These are phyloP conservation scores for Suillus luteus DNA, from an alignment of 768 basidiomycete species.

Conservation along the genomic window DNA sequence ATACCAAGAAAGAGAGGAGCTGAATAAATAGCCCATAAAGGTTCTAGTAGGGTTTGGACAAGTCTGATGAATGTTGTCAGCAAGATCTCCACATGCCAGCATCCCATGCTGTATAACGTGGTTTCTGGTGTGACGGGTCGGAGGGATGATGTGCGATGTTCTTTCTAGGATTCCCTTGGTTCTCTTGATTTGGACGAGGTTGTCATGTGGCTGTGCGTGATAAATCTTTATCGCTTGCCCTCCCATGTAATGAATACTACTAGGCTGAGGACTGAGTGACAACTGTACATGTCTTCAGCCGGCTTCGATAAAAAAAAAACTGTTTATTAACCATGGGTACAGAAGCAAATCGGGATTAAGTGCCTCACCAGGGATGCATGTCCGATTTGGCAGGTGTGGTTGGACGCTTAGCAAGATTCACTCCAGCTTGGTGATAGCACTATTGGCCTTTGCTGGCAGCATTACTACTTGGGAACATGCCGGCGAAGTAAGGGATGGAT, in stretches of 20 bases:
- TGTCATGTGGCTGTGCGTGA: constrained; percentile 33
- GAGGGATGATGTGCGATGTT: constrained; percentile 22
- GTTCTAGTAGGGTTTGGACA: constrained; percentile 26
- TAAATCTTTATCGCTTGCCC: constrained; percentile 26
- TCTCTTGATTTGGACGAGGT: constrained; percentile 22
- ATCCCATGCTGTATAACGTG: constrained; percentile 29
- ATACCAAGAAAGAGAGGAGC: constrained; percentile 29
- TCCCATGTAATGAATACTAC: constrained; percentile 6
- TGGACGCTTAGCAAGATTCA: constrained; percentile 3
- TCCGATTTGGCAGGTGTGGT: neutral
- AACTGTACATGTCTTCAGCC: neutral
- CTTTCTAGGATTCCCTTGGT: constrained; percentile 18
- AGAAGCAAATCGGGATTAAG: neutral
- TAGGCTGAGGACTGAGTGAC: neutral
- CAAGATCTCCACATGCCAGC: constrained; percentile 26
- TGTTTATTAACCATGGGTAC: constrained; percentile 6
- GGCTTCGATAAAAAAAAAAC: constrained; percentile 8
- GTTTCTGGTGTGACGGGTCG: constrained; percentile 21
- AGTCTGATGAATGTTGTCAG: constrained; percentile 20
- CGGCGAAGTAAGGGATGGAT: constrained; percentile 4
- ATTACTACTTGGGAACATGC: constrained; percentile 5
- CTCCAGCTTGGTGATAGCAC: neutral
- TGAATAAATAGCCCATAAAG: constrained; percentile 32
- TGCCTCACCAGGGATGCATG: neutral
- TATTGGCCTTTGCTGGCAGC: neutral